A percentile compares a stretch with the other conserved stretches of the same genome.
Evolutionary conservation across 2,329 filamentous ascomycete species (phyloP).

Genomic region (Penicillium oxalicum): DNA sequence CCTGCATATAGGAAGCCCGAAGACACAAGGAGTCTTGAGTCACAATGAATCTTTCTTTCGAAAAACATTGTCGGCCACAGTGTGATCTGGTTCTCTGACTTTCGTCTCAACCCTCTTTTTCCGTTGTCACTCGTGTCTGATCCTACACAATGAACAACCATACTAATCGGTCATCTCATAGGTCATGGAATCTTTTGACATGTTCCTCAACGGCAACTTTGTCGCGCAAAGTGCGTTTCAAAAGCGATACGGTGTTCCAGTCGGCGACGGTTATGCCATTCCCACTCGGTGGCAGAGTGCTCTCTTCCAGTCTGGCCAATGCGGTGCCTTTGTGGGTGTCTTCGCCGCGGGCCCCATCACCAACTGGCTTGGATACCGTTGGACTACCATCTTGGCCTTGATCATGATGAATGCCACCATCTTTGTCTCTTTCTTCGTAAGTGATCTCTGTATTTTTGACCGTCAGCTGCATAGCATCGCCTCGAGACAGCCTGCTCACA

Average conservation of each 20-base stretch:
- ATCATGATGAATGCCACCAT: constrained; percentile 56
- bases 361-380: constrained; percentile 54
- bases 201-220: constrained; percentile 46
- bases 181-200: constrained; percentile 49
- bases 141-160: not conserved
- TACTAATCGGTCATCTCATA: not conserved
- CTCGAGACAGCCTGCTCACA: not conserved
- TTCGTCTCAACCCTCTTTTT: no score
- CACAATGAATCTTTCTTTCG: not conserved
- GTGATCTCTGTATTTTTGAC: constrained; percentile 2
- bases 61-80: no score
- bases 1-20: not conserved
- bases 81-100: no score
- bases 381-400: constrained; percentile 51
- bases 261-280: constrained; percentile 23
- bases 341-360: constrained; percentile 57
- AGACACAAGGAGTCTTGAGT: no score
- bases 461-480: not conserved
- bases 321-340: constrained; percentile 57
- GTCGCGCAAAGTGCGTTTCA: constrained; percentile 41
- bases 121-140: no score
- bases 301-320: constrained; percentile 50
- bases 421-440: constrained; percentile 55
- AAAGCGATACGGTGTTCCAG: constrained; percentile 32
- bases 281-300: constrained; percentile 49